These are phyloP conservation scores for Cordyceps cateniannulata DNA, from an alignment of 2,329 filamentous ascomycete genomes.

Conservation along the genomic window DNA sequence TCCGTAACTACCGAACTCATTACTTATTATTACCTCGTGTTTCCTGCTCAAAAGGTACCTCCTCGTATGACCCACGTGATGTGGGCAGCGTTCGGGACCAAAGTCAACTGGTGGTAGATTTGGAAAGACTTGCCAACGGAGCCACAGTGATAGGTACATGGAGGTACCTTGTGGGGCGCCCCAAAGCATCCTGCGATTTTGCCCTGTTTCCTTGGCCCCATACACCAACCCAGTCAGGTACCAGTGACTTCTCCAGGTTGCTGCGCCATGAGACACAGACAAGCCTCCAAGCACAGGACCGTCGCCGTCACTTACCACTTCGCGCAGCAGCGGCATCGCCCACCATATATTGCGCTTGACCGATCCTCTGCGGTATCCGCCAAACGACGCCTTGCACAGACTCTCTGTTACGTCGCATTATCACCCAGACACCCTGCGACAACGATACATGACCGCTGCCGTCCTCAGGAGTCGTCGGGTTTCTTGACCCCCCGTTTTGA, in stretches of 20 bases:
- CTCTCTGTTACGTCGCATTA: not conserved
- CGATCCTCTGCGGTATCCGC: not conserved
- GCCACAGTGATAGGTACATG: constrained; percentile 2
- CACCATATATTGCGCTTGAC: not conserved
- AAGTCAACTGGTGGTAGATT: not conserved
- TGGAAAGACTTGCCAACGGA: not conserved
- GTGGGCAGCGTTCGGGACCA: not conserved
- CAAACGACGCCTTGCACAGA: not conserved
- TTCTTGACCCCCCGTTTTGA: constrained; percentile 10
- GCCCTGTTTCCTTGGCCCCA: constrained; percentile 7
- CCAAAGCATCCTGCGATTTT: not conserved
- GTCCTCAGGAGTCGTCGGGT: constrained; percentile 12
- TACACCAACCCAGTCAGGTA: constrained; percentile 1
- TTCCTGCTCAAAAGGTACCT: not conserved
- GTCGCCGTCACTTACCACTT: constrained; percentile 6
- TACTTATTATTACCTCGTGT: not conserved
- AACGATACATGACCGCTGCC: constrained; percentile 4
- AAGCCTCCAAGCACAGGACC: constrained; percentile 7
- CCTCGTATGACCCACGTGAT: constrained; percentile 1
- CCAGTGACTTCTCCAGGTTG: constrained; percentile 10
- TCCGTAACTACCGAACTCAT: not conserved
- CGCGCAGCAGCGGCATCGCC: not conserved
- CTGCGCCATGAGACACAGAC: constrained; percentile 2
- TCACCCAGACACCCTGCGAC: not conserved
- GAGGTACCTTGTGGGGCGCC: constrained; percentile 6